These are phyloP conservation scores for Babesia caballi DNA, from an alignment of 169 alveolate genomes.

Conservation along the genomic window DNA sequence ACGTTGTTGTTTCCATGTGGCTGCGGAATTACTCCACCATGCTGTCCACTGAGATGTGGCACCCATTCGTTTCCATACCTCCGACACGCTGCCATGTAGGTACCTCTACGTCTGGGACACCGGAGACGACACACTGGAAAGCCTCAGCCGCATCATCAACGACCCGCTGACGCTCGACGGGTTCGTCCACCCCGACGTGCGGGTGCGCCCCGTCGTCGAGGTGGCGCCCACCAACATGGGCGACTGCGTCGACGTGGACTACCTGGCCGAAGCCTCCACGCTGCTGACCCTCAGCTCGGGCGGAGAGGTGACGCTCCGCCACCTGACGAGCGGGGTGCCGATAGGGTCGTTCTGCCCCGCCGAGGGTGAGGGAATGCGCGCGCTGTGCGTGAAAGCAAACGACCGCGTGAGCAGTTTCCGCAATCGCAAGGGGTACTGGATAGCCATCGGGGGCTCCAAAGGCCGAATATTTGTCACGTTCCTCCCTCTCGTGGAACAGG, in stretches of 20 bases:
- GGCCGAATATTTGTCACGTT: neutral
- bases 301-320: neutral
- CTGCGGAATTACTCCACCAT: no score
- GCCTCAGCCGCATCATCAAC: slow-evolving; percentile 6
- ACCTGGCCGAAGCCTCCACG: neutral
- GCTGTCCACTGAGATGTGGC: no score
- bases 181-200: slow-evolving; percentile 20
- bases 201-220: slow-evolving; percentile 32
- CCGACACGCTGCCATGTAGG: neutral
- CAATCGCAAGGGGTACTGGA: neutral
- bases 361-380: neutral
- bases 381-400: neutral
- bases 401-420: neutral
- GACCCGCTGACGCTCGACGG: slow-evolving; percentile 53
- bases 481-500: neutral
- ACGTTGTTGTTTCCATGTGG: no score
- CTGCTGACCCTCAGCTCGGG: neutral
- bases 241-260: slow-evolving; percentile 35
- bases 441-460: slow-evolving; percentile 1
- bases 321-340: neutral
- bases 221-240: neutral
- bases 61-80: no score
- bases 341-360: neutral
- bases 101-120: slow-evolving; percentile 59
- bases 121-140: slow-evolving; percentile 13